Evolutionary conservation across 306 rosid genomes (phyloP).

Genomic region (Malus sieversii): DNA sequence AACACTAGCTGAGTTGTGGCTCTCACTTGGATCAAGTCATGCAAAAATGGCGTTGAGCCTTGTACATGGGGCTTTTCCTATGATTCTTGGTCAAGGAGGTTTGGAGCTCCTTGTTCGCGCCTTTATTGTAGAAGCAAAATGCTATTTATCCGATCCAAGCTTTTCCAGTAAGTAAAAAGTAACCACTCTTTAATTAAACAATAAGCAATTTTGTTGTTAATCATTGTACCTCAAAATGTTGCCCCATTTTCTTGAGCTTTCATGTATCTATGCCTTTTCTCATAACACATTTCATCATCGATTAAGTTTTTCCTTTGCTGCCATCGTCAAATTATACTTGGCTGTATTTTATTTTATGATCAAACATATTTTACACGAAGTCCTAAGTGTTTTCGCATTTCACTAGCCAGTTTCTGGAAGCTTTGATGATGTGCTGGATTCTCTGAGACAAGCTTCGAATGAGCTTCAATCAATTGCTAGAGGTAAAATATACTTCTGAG

Average conservation of each 20-base stretch:
- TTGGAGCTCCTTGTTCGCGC: conserved; percentile 92
- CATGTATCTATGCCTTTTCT: background rate
- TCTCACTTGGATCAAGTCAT: conserved; percentile 81
- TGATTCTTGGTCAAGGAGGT: conserved; percentile 98
- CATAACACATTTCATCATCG: too few species aligned
- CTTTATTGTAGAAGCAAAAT: conserved; percentile 77
- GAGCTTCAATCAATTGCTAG: conserved; percentile 66
- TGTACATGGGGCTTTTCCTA: conserved; percentile 78
- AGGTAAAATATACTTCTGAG: conserved; percentile 40
- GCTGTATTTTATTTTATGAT: background rate
- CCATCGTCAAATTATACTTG: background rate
- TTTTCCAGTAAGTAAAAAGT: conserved; percentile 48
- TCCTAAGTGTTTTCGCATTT: conserved; percentile 3
- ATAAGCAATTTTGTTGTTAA: background rate
- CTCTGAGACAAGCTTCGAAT: conserved; percentile 71
- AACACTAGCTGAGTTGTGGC: conserved; percentile 90
- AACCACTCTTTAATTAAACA: background rate
- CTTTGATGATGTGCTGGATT: conserved; percentile 54
- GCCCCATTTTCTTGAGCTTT: too few species aligned
- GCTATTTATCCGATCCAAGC: conserved; percentile 60
- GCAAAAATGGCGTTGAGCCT: conserved; percentile 84
- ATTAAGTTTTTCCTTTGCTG: background rate
- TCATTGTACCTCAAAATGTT: too few species aligned
- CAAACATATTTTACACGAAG: background rate
- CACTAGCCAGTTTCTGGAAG: conserved; percentile 45